Evolutionary conservation across 176 grass and related monocot species (phyloP).

Genomic region (Rhipidocladum racemiflorum): DNA sequence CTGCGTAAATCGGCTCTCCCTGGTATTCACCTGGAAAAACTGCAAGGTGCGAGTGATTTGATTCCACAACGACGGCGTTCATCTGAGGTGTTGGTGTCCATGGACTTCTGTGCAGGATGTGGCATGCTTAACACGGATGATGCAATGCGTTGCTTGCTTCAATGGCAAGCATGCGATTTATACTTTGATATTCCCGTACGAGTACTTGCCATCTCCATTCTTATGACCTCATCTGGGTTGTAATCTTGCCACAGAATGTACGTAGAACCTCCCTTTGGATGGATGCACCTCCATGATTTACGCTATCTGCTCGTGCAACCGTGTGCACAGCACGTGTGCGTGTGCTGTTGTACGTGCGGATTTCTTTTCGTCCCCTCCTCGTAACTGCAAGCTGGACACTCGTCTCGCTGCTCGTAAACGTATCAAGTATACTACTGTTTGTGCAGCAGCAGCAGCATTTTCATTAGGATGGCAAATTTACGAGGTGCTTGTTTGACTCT

Average conservation of each 20-base stretch:
- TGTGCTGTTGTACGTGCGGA: not conserved
- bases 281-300: not conserved
- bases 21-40: not conserved
- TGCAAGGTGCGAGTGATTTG: not conserved
- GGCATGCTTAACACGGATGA: not conserved
- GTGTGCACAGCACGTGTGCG: too few species aligned
- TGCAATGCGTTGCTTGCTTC: slow-evolving; percentile 6
- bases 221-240: slow-evolving; percentile 2
- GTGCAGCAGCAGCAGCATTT: not conserved
- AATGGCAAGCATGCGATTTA: slow-evolving; percentile 17
- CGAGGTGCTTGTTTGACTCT: not conserved
- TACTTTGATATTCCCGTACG: not conserved
- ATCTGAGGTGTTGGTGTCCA: not conserved
- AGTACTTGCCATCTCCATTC: slow-evolving; percentile 11
- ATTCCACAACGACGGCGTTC: slow-evolving; percentile 27
- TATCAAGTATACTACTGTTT: too few species aligned
- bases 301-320: not conserved
- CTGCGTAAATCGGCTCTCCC: not conserved
- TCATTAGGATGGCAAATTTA: not conserved
- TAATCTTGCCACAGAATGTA: slow-evolving; percentile 8
- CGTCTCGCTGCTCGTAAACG: not conserved
- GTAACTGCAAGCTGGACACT: slow-evolving; percentile 24
- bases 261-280: slow-evolving; percentile 16
- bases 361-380: slow-evolving; percentile 15
- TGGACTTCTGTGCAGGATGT: not conserved